Evolutionary conservation across 2,329 filamentous ascomycete species (phyloP).

Genomic region (Aspergillus hortae): DNA sequence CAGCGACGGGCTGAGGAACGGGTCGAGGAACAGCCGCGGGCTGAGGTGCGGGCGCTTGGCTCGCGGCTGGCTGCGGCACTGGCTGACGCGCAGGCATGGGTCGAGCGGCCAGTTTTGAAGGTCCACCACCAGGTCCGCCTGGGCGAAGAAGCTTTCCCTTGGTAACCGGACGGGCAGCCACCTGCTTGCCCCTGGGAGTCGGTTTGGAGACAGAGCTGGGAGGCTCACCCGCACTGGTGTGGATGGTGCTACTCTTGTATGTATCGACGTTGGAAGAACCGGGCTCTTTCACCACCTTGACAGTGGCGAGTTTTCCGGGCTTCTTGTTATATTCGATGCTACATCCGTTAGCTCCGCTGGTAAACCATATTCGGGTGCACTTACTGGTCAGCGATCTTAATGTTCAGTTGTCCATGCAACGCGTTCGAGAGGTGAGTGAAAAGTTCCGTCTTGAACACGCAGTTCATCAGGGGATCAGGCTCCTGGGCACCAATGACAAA

Average conservation of each 20-base stretch:
- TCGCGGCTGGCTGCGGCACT: slow-evolving; percentile 27
- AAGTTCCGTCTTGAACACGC: slow-evolving; percentile 93
- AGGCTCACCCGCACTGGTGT: slow-evolving; percentile 80
- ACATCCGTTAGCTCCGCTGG: slow-evolving; percentile 10
- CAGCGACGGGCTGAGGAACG: slow-evolving; percentile 44
- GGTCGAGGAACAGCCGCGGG: slow-evolving; percentile 38
- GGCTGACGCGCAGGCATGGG: slow-evolving; percentile 37
- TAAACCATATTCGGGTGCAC: slow-evolving; percentile 17
- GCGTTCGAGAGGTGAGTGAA: slow-evolving; percentile 84
- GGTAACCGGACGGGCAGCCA: slow-evolving; percentile 86
- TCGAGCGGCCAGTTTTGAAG: slow-evolving; percentile 62
- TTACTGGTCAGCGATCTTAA: slow-evolving; percentile 73
- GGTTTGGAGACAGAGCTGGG: slow-evolving; percentile 77
- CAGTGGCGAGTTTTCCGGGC: slow-evolving; percentile 80
- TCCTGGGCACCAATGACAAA: slow-evolving; percentile 84
- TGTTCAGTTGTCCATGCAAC: slow-evolving; percentile 73
- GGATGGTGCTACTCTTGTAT: slow-evolving; percentile 91
- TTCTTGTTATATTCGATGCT: slow-evolving; percentile 96
- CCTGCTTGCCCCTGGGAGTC: slow-evolving; percentile 80
- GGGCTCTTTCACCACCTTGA: slow-evolving; percentile 89
- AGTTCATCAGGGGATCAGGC: slow-evolving; percentile 88
- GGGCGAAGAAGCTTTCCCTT: slow-evolving; percentile 88
- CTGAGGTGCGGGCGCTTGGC: slow-evolving; percentile 25
- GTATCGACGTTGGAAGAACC: slow-evolving; percentile 67
- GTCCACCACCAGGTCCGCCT: slow-evolving; percentile 77